A percentile compares a stretch with the other conserved stretches of the same genome.
These are phyloP conservation scores for Kwoniella dejecticola DNA, from an alignment of 768 basidiomycete species.

Conservation along the genomic window DNA sequence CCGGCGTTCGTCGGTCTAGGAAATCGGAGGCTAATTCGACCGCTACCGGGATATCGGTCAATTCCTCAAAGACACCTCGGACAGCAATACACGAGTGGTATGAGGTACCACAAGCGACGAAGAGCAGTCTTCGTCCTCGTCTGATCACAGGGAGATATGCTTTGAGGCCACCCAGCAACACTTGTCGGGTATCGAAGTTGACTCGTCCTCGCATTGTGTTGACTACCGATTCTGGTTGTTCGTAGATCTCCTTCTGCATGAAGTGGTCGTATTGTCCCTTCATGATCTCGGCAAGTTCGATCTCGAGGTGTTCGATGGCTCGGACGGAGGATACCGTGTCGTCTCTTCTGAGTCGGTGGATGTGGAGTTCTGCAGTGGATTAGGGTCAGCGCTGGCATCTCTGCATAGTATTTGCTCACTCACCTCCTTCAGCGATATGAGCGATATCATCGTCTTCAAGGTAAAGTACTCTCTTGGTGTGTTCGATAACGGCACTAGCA, in stretches of 20 bases:
- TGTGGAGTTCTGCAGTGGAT: conserved; percentile 73
- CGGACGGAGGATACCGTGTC: conserved; percentile 75
- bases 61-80: conserved; percentile 95
- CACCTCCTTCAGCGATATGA: conserved; percentile 82
- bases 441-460: conserved; percentile 99
- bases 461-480: conserved; percentile 98
- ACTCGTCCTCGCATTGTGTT: conserved; percentile 99
- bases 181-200: conserved; percentile 89
- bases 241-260: conserved; percentile 99
- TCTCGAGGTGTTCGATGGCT: conserved; percentile 95
- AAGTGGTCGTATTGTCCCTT: conserved; percentile 99
- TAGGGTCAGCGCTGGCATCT: not conserved
- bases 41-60: conserved; percentile 97
- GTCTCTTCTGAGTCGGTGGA: conserved; percentile 92
- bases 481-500: conserved; percentile 92
- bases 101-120: conserved; percentile 96
- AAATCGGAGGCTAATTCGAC: conserved; percentile 98
- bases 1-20: conserved; percentile 96
- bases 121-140: conserved; percentile 89
- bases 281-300: conserved; percentile 99
- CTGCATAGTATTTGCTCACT: conserved; percentile 3
- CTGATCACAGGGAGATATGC: conserved; percentile 95
- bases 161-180: conserved; percentile 93
- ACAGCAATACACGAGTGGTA: conserved; percentile 97
- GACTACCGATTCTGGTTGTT: conserved; percentile 98